These are phyloP conservation scores for Psilocybe subaeruginosa DNA, from an alignment of 768 basidiomycete species.

Conservation along the genomic window DNA sequence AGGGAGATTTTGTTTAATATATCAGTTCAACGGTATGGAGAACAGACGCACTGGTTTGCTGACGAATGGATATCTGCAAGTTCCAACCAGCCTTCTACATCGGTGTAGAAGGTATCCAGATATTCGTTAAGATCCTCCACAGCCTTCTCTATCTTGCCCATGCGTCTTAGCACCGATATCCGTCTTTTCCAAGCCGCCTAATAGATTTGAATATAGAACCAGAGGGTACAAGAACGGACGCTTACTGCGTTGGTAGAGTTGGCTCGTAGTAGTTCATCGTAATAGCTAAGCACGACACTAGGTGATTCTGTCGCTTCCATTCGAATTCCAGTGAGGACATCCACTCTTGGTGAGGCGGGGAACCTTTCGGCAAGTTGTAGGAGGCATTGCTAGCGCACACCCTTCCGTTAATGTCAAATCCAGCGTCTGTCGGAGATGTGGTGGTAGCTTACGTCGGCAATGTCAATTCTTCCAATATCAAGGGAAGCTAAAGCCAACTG, in stretches of 20 bases:
- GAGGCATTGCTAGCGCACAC: slow-evolving; percentile 57
- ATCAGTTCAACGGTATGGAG: neutral
- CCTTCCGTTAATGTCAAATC: slow-evolving; percentile 29
- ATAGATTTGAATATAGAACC: neutral
- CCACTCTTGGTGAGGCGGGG: slow-evolving; percentile 78
- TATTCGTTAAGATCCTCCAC: slow-evolving; percentile 72
- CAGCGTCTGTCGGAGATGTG: slow-evolving; percentile 6
- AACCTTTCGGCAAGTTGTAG: slow-evolving; percentile 66
- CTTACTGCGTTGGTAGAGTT: slow-evolving; percentile 76
- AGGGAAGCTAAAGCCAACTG: slow-evolving; percentile 79
- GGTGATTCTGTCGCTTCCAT: slow-evolving; percentile 70
- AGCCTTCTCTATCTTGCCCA: slow-evolving; percentile 65
- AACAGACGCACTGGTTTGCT: slow-evolving; percentile 66
- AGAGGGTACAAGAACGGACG: slow-evolving; percentile 3
- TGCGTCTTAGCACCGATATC: slow-evolving; percentile 68
- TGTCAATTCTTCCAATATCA: slow-evolving; percentile 70
- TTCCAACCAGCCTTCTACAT: slow-evolving; percentile 87
- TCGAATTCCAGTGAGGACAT: slow-evolving; percentile 76
- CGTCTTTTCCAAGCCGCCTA: slow-evolving; percentile 83
- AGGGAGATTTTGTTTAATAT: neutral
- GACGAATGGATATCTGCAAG: slow-evolving; percentile 79
- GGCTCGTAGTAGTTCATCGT: slow-evolving; percentile 61
- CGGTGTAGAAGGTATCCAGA: slow-evolving; percentile 87
- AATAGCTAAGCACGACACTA: slow-evolving; percentile 63
- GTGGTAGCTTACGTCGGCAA: slow-evolving; percentile 69